These are phyloP conservation scores for Botrytis elliptica DNA, from an alignment of 2,329 filamentous ascomycete species.

Conservation along the genomic window DNA sequence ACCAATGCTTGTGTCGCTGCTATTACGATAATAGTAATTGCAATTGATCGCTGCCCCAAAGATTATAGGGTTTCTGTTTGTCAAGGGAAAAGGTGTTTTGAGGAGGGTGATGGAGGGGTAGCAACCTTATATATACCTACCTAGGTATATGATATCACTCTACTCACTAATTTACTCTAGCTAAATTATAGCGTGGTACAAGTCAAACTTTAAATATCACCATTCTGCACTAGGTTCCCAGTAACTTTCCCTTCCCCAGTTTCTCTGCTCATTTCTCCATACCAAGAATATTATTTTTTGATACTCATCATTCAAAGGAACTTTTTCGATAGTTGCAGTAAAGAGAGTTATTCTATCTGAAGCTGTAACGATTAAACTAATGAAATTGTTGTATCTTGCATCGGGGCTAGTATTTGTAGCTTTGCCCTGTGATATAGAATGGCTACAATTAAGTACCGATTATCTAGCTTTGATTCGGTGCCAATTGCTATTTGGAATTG, in stretches of 20 bases:
- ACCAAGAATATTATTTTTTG: fast-evolving
- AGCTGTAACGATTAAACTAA: background rate
- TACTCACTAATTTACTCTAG: background rate
- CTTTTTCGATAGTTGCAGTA: background rate
- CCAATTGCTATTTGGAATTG: background rate
- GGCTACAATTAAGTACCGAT: fast-evolving
- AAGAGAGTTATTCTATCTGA: background rate
- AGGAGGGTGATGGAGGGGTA: background rate
- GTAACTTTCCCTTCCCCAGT: background rate
- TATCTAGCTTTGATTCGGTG: background rate
- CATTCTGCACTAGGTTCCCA: background rate
- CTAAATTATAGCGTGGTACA: background rate
- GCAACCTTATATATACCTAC: background rate
- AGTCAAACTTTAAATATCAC: background rate
- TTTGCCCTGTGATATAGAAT: background rate
- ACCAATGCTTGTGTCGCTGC: background rate
- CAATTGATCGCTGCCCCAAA: background rate
- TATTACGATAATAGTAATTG: background rate
- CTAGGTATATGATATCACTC: background rate
- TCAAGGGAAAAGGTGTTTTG: background rate
- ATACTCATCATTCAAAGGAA: background rate
- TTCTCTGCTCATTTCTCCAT: background rate
- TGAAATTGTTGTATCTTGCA: no score
- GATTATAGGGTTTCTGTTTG: background rate
- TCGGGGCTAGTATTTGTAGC: no score